phyloP scores from a whole-genome alignment of 306 rosid genomes.

The Corylus americana region DNA sequence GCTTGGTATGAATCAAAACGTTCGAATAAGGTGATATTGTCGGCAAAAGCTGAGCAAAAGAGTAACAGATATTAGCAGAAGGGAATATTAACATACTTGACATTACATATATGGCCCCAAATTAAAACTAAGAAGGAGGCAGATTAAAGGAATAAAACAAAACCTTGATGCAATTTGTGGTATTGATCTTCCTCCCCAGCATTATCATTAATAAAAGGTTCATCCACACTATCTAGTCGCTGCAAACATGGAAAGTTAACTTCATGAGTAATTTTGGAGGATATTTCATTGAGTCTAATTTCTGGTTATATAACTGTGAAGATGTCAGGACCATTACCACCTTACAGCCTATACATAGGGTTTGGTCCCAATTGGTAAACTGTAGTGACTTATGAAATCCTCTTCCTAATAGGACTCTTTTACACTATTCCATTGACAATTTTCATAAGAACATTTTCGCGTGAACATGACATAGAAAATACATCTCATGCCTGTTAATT shows the following conservation, averaged over 20 bases:
- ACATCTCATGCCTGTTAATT: not conserved
- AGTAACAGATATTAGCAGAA: conserved; percentile 27
- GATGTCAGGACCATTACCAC: not conserved
- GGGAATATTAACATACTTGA: not conserved
- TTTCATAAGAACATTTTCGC: not conserved
- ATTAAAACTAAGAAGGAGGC: conserved; percentile 2
- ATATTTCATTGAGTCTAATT: not conserved
- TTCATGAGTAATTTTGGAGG: conserved; percentile 11
- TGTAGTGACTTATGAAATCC: not conserved
- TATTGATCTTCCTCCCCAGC: conserved; percentile 43
- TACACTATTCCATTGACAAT: not conserved
- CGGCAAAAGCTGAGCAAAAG: conserved; percentile 53
- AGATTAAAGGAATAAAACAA: conserved; percentile 23
- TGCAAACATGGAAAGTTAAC: conserved; percentile 38
- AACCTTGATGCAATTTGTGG: conserved; percentile 72
- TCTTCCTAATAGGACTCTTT: not conserved
- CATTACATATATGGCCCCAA: conserved; percentile 3
- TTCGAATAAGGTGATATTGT: conserved; percentile 64
- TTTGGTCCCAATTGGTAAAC: not conserved
- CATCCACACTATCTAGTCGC: conserved; percentile 77
- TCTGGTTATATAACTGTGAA: not conserved
- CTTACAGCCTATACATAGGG: not conserved
- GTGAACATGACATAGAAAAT: not conserved
- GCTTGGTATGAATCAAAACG: conserved; percentile 50
- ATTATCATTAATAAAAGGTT: conserved; percentile 36